Evolutionary conservation across 2,329 filamentous ascomycete species (phyloP).

Genomic region (Chrysoporthe austroafricana): DNA sequence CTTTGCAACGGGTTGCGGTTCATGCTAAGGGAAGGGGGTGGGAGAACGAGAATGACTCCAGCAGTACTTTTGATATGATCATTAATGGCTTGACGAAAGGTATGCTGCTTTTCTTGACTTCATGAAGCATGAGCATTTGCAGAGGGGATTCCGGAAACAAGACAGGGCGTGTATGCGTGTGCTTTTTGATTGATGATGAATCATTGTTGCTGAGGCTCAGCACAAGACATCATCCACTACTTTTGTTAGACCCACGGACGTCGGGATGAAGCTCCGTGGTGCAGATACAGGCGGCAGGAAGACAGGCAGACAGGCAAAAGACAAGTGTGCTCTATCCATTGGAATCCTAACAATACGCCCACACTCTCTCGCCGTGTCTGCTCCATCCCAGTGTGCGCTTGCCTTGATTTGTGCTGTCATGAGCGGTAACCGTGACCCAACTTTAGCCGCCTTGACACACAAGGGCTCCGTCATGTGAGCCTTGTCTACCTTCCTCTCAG

Average conservation of each 20-base stretch:
- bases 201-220: background rate
- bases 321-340: background rate
- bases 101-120: conserved; percentile 1
- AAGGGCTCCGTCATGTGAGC: no score
- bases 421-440: no score
- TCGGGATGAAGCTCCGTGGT: background rate
- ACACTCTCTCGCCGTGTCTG: background rate
- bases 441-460: no score
- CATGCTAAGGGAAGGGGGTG: background rate
- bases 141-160: background rate
- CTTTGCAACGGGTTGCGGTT: background rate
- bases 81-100: conserved; percentile 15
- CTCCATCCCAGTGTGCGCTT: background rate
- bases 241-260: background rate
- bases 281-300: background rate
- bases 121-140: conserved; percentile 5
- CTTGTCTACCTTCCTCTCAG: no score
- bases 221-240: background rate
- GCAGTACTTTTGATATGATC: conserved; percentile 7
- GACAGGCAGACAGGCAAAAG: conserved; percentile 1
- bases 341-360: background rate
- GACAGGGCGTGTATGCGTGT: conserved; percentile 4
- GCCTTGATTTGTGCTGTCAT: no score
- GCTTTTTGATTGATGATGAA: background rate
- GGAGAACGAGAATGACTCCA: background rate